These are phyloP conservation scores for Albugo laibachii DNA, from an alignment of 352 stramenopile species.

Conservation along the genomic window DNA sequence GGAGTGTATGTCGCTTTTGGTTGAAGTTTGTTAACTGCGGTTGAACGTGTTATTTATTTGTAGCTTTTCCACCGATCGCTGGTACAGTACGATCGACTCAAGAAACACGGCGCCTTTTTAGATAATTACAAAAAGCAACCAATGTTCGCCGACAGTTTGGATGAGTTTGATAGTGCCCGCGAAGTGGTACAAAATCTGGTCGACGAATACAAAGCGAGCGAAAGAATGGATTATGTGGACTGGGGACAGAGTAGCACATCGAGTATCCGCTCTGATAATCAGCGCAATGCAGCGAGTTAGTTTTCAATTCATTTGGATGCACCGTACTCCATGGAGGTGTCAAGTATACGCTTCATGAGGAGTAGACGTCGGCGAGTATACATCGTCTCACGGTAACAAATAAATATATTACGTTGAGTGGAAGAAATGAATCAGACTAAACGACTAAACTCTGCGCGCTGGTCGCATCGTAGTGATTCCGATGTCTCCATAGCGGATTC, in stretches of 20 bases:
- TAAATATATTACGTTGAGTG: too few species aligned
- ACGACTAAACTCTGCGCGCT: too few species aligned
- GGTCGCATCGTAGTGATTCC: too few species aligned
- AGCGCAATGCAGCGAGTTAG: too few species aligned
- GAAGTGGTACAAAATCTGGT: constrained; percentile 71
- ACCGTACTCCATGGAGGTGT: too few species aligned
- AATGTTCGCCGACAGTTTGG: constrained; percentile 87
- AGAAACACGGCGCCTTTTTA: constrained; percentile 96
- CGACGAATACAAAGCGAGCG: constrained; percentile 72
- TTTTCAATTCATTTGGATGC: too few species aligned
- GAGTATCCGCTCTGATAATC: too few species aligned
- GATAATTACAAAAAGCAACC: constrained; percentile 97
- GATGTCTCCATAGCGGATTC: too few species aligned
- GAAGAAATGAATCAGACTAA: too few species aligned
- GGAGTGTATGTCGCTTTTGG: constrained; percentile 18
- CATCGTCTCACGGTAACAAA: too few species aligned
- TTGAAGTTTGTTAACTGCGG: constrained; percentile 1
- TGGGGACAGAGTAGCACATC: constrained; percentile 33
- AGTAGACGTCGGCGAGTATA: too few species aligned
- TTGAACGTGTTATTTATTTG: constrained; percentile 2
- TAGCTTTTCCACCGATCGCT: constrained; percentile 80
- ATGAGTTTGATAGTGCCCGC: constrained; percentile 72
- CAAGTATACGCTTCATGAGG: too few species aligned
- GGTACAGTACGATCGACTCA: constrained; percentile 93
- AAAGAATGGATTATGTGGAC: constrained; percentile 55